Percentiles rank a stretch among this genome's conserved stretches.
Evolutionary conservation across 805 yeast species (phyloP).

Genomic region (Candida hungchunana): DNA sequence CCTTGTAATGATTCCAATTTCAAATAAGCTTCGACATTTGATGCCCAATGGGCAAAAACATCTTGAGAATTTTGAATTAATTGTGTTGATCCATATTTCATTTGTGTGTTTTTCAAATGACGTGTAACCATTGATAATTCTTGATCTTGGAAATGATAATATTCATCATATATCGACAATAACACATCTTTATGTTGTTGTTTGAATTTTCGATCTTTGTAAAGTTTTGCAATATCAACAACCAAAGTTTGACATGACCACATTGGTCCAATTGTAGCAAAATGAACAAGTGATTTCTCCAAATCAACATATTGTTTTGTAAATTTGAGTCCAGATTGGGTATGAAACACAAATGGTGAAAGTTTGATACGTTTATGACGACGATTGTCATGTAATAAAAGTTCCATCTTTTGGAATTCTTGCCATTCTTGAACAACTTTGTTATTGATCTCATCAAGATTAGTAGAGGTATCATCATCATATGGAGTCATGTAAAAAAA

Average conservation of each 20-base stretch:
- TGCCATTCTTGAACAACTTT: slow-evolving; percentile 23
- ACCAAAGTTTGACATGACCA: slow-evolving; percentile 28
- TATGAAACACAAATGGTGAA: slow-evolving; percentile 17
- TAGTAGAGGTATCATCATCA: slow-evolving; percentile 1
- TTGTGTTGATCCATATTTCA: slow-evolving; percentile 11
- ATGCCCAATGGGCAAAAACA: slow-evolving; percentile 20
- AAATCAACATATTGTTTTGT: slow-evolving; percentile 20
- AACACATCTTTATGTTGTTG: slow-evolving; percentile 10
- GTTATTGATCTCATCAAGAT: slow-evolving; percentile 13
- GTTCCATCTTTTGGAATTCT: slow-evolving; percentile 10
- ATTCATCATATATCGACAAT: slow-evolving; percentile 26
- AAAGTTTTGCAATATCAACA: slow-evolving; percentile 20
- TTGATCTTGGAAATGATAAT: slow-evolving; percentile 21
- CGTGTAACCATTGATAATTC: slow-evolving; percentile 16
- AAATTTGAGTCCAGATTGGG: slow-evolving; percentile 19
- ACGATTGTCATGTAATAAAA: background rate
- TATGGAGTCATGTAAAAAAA: slow-evolving; percentile 18
- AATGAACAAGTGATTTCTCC: slow-evolving; percentile 11
- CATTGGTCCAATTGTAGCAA: slow-evolving; percentile 21
- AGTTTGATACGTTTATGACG: slow-evolving; percentile 10
- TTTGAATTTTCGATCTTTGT: slow-evolving; percentile 8
- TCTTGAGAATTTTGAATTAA: slow-evolving; percentile 11
- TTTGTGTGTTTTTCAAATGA: slow-evolving; percentile 11
- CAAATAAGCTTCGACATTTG: slow-evolving; percentile 21
- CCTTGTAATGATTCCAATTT: slow-evolving; percentile 21